These are phyloP conservation scores for Cardamine chenopodiifolia DNA, from an alignment of 345 rosid genomes.

Conservation along the genomic window DNA sequence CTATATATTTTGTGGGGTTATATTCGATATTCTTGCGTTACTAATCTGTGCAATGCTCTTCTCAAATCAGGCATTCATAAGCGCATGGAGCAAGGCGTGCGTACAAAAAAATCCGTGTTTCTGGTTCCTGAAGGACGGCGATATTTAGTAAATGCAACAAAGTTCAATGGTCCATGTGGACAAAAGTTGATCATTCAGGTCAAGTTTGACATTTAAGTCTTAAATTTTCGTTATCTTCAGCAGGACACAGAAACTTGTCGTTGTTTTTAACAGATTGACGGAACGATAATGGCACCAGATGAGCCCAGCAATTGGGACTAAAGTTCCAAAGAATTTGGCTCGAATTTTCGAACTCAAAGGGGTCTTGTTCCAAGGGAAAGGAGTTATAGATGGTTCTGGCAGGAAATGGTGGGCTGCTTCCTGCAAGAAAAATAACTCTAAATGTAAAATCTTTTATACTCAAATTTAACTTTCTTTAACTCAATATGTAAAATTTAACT, in stretches of 20 bases:
- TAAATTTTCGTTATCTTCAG: background rate
- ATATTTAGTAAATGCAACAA: slow-evolving; percentile 87
- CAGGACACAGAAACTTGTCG: background rate
- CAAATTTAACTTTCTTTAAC: slow-evolving; percentile 10
- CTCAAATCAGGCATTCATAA: slow-evolving; percentile 65
- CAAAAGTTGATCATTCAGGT: slow-evolving; percentile 85
- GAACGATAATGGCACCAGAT: slow-evolving; percentile 86
- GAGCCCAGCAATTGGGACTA: slow-evolving; percentile 90
- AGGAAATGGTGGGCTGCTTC: slow-evolving; percentile 99
- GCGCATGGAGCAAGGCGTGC: slow-evolving; percentile 86
- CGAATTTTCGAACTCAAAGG: slow-evolving; percentile 75
- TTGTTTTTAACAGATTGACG: slow-evolving; percentile 78
- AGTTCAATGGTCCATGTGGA: slow-evolving; percentile 86
- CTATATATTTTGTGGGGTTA: background rate
- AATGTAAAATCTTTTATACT: slow-evolving; percentile 52
- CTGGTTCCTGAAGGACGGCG: slow-evolving; percentile 73
- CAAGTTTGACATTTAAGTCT: slow-evolving; percentile 10
- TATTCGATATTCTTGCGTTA: background rate
- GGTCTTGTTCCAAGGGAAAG: slow-evolving; percentile 77
- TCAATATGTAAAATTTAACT: background rate
- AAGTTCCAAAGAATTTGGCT: slow-evolving; percentile 72
- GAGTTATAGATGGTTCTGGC: slow-evolving; percentile 95
- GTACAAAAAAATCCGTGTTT: slow-evolving; percentile 62
- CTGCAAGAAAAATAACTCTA: slow-evolving; percentile 90
- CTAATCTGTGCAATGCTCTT: slow-evolving; percentile 29